phyloP scores from a whole-genome alignment of 768 basidiomycete species.

The Termitomyces sp. region DNA sequence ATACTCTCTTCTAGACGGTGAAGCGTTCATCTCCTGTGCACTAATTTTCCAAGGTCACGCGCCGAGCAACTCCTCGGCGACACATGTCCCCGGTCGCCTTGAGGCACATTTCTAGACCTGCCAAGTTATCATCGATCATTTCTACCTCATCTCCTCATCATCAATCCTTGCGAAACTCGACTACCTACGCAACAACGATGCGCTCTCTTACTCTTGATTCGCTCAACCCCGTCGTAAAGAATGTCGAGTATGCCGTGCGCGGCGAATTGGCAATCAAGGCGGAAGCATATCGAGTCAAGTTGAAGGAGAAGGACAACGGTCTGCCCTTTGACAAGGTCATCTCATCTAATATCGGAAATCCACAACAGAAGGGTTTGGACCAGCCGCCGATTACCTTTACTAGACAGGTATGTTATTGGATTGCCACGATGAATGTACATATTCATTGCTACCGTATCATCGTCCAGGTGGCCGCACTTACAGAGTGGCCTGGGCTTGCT shows the following conservation, averaged over 20 bases:
- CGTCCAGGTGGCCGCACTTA: constrained; percentile 76
- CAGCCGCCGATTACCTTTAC: constrained; percentile 91
- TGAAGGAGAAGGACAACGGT: constrained; percentile 49
- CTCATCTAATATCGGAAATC: constrained; percentile 96
- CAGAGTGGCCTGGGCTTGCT: constrained; percentile 86
- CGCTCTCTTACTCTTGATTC: constrained; percentile 56
- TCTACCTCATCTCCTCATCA: background rate
- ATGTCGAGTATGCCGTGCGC: constrained; percentile 95
- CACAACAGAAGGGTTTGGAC: constrained; percentile 92
- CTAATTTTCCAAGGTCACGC: background rate
- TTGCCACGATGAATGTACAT: background rate
- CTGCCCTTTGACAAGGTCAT: constrained; percentile 89
- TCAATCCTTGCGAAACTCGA: constrained; percentile 1
- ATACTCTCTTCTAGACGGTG: background rate
- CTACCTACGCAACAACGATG: constrained; percentile 29
- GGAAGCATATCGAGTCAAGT: constrained; percentile 68
- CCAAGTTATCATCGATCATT: constrained; percentile 9
- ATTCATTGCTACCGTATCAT: constrained; percentile 2
- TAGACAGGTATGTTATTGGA: constrained; percentile 61
- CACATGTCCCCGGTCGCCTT: background rate
- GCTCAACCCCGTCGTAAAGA: constrained; percentile 79
- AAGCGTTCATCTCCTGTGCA: background rate
- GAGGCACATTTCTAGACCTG: constrained; percentile 3
- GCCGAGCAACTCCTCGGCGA: background rate
- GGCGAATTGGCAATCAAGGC: constrained; percentile 96